Conservation (phyloP, 805 yeast genomes). For the Scheffersomyces ergatensis region DNA sequence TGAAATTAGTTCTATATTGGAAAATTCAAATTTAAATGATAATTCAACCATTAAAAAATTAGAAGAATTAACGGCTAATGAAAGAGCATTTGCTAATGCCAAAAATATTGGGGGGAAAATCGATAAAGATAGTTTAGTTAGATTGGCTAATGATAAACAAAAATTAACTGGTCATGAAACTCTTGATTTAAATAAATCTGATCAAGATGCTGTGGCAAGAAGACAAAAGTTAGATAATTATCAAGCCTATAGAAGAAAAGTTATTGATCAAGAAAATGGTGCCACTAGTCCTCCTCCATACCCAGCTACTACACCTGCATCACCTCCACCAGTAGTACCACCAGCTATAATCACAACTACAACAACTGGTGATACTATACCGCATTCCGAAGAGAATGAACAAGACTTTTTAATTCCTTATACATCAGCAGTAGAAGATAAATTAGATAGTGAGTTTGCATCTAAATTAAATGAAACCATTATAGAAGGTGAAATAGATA, state of each 20-base stretch:
- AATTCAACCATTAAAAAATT: constrained; percentile 48
- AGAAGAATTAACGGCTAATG: constrained; percentile 57
- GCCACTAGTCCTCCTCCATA: not conserved
- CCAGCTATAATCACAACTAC: constrained; percentile 4
- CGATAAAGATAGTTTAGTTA: constrained; percentile 30
- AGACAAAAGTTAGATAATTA: constrained; percentile 54
- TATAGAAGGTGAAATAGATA: constrained; percentile 52
- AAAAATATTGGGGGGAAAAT: constrained; percentile 37
- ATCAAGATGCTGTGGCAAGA: constrained; percentile 48
- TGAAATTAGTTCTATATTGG: constrained; percentile 34
- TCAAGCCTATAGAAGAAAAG: constrained; percentile 55
- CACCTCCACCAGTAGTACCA: not conserved
- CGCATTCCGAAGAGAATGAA: constrained; percentile 1
- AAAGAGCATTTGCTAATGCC: constrained; percentile 60
- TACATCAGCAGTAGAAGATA: constrained; percentile 66
- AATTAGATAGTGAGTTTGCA: constrained; percentile 60
- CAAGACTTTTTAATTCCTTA: constrained; percentile 54
- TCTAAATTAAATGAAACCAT: constrained; percentile 51
- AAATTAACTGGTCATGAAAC: constrained; percentile 41
- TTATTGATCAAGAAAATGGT: constrained; percentile 56
- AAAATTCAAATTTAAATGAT: constrained; percentile 41
- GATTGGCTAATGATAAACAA: constrained; percentile 34
- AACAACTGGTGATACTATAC: constrained; percentile 4
- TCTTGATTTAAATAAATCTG: constrained; percentile 40
- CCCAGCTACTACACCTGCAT: constrained; percentile 6